A percentile compares a stretch with the other conserved stretches of the same genome.
Evolutionary conservation across 768 basidiomycete genomes (phyloP).

Genomic region (Termitomyces titanicus): DNA sequence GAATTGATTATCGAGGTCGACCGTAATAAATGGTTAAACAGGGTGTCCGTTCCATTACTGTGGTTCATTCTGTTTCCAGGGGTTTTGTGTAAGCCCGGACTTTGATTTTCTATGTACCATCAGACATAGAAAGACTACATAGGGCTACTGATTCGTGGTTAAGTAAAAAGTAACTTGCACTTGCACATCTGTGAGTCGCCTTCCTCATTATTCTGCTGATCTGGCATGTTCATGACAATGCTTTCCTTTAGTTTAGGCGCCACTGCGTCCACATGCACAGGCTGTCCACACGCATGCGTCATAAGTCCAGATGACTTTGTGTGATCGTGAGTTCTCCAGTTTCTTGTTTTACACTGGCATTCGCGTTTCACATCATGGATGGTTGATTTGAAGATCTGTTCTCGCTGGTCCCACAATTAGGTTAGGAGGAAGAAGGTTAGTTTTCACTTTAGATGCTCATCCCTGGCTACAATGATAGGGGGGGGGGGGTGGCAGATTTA

Average conservation of each 20-base stretch:
- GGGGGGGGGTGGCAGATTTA: slow-evolving; percentile 16
- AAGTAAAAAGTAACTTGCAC: no score
- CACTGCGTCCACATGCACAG: neutral
- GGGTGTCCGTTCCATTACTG: no score
- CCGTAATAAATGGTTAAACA: no score
- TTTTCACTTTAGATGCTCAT: neutral
- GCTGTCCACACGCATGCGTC: neutral
- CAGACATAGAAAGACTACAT: no score
- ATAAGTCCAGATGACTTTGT: slow-evolving; percentile 38
- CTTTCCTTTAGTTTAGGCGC: neutral
- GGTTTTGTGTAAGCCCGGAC: no score
- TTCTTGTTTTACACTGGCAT: neutral
- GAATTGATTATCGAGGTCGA: no score
- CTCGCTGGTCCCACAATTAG: slow-evolving; percentile 4
- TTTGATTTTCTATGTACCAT: no score
- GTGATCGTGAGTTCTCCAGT: slow-evolving; percentile 2
- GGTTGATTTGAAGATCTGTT: neutral
- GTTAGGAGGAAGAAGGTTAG: slow-evolving; percentile 4
- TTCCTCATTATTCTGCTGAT: neutral
- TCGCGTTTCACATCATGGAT: neutral
- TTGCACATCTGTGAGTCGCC: neutral
- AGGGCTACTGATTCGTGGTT: no score
- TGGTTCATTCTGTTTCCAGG: no score
- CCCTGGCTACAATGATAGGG: slow-evolving; percentile 13
- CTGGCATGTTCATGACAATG: neutral